phyloP scores from a whole-genome alignment of 805 yeast genomes.

The Saccharomycopsis sp. region DNA sequence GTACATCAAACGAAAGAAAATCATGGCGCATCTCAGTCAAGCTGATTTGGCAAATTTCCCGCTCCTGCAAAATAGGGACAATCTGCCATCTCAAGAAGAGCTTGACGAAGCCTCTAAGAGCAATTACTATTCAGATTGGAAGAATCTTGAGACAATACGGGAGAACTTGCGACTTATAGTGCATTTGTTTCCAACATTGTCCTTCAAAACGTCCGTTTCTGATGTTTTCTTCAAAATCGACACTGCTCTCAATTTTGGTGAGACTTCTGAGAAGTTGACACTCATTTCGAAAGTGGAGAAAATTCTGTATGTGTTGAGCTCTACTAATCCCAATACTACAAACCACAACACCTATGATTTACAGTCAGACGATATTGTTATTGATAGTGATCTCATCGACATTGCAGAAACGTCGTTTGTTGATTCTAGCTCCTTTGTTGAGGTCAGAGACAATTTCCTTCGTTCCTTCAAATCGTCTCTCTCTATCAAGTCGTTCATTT shows the following conservation, averaged over 20 bases:
- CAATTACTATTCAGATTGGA: background rate
- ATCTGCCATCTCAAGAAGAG: background rate
- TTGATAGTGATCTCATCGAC: conserved; percentile 1
- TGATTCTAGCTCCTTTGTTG: background rate
- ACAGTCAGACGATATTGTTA: background rate
- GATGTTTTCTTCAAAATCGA: conserved; percentile 8
- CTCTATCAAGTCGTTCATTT: background rate
- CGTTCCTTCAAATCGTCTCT: background rate
- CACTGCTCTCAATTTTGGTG: background rate
- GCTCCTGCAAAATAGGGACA: background rate
- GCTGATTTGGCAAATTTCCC: background rate
- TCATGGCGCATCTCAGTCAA: background rate
- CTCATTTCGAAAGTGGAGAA: conserved; percentile 9
- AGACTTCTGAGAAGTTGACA: background rate
- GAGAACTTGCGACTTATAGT: conserved; percentile 1
- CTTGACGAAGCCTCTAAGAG: background rate
- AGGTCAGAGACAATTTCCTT: background rate
- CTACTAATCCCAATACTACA: background rate
- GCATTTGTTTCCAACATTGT: conserved; percentile 4
- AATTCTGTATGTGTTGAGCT: conserved; percentile 5
- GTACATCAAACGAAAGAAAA: background rate
- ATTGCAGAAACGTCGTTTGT: conserved; percentile 6
- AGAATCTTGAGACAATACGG: background rate
- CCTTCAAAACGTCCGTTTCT: background rate
- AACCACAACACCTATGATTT: background rate